Base-by-base conservation (phyloP, 139 green algal genomes). In the Ettlia oleoabundans region DNA sequence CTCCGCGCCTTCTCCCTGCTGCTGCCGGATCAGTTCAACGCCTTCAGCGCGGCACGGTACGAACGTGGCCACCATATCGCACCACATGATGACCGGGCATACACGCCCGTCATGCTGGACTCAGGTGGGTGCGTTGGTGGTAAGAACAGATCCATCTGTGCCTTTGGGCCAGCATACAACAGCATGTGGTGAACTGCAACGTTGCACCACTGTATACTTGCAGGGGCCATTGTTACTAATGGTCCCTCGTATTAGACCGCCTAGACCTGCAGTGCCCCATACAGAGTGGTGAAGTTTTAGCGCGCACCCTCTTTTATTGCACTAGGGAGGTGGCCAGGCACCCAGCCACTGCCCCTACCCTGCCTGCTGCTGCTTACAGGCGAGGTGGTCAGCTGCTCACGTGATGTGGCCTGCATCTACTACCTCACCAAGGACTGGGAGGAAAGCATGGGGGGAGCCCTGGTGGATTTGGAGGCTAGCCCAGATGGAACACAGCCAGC, bases 1-100 rank as follows among this genome's bases (percentile, higher is more conserved):
- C 66, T 88, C 51, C 82, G 90, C 2, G 41, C 85, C 24, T 86
- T 93, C 40, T 76, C 75, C 6, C 66, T 92, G 53, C 71, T 93
- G 53, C 47, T 84, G 32, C 90, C 90, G 1, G 86, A 67, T 4
- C 61, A 42, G 41, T 77, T 90, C 21, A 78, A 85, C 76, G 73
- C 78, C 6, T 93, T 93, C 75, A 88, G 78, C 13, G 88, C 88
- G 26, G 89, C 77, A 0, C 69, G 81, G 33, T 88, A 88, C 43
- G 65, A 82, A 8, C 33, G 32, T 2, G 67, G 42, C 33, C 62
- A 88, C 53, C 75, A 88, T 47, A 88, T 88, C 28, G 81, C 68
- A 18, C 58, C 81, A 0, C 84, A 88, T 30, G 85, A 89, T 51
- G 85, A 89, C 61, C 38, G 85, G 15, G 85, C 85, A 9, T 89